Evolutionary conservation across 305 asterid genomes (phyloP).

Genomic region (Ilex paraguariensis): DNA sequence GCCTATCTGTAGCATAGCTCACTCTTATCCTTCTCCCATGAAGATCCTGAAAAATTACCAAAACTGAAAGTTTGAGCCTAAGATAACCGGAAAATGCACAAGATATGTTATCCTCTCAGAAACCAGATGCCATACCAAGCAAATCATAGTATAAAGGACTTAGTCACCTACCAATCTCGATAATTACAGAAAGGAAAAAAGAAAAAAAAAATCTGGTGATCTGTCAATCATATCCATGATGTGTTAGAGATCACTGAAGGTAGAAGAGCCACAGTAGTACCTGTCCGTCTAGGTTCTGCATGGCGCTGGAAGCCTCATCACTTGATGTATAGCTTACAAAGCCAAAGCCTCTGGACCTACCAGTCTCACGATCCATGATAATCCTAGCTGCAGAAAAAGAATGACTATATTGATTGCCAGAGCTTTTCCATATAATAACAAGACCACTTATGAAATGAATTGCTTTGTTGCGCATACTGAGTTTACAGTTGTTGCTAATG

Average conservation of each 20-base stretch:
- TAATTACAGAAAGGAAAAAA: not conserved
- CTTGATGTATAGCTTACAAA: constrained; percentile 64
- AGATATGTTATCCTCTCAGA: too few relatives aligned
- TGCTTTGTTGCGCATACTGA: not conserved
- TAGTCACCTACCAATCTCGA: not conserved
- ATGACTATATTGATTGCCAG: not conserved
- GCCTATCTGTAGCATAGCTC: constrained; percentile 70
- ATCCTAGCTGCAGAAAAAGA: constrained; percentile 53
- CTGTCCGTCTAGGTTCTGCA: constrained; percentile 80
- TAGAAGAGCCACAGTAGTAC: constrained; percentile 24
- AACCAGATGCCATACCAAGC: too few relatives aligned
- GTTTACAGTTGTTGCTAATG: not conserved
- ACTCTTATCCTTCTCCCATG: constrained; percentile 78
- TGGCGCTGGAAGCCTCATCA: constrained; percentile 76
- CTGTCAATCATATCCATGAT: too few relatives aligned
- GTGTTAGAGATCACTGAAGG: too few relatives aligned
- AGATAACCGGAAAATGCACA: not conserved
- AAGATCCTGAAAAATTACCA: constrained; percentile 50
- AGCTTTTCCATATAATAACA: not conserved
- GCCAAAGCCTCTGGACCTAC: constrained; percentile 91
- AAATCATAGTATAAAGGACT: too few relatives aligned
- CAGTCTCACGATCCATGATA: constrained; percentile 75
- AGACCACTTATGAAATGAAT: not conserved
- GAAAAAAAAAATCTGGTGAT: not conserved
- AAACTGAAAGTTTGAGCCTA: not conserved